These are phyloP conservation scores for Globisporangium splendens DNA, from an alignment of 352 stramenopile species.

Conservation along the genomic window DNA sequence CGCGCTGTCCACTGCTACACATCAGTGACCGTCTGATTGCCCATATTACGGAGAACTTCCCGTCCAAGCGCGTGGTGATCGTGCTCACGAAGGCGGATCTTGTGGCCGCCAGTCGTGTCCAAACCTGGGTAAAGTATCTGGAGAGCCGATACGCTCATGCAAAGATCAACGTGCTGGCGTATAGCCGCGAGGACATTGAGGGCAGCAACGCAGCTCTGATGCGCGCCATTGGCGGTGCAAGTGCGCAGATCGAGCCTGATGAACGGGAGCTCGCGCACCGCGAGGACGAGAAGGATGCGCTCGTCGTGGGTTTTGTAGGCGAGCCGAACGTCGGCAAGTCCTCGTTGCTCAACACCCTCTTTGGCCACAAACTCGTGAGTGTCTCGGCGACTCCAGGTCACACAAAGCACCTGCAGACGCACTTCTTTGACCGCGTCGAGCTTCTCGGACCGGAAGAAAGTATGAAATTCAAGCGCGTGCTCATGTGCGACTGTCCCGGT, in stretches of 20 bases:
- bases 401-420: constrained; percentile 82
- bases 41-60: constrained; percentile 36
- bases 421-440: constrained; percentile 63
- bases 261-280: constrained; percentile 92
- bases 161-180: constrained; percentile 78
- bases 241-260: constrained; percentile 26
- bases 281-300: constrained; percentile 44
- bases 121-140: constrained; percentile 93
- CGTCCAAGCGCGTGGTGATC: constrained; percentile 92
- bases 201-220: constrained; percentile 44
- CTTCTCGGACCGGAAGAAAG: constrained; percentile 31
- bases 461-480: constrained; percentile 32
- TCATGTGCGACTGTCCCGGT: constrained; percentile 77
- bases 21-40: constrained; percentile 62
- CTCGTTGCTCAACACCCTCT: constrained; percentile 91
- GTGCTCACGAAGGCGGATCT: constrained; percentile 99
- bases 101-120: constrained; percentile 76
- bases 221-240: constrained; percentile 36
- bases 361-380: constrained; percentile 74
- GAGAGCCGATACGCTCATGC: constrained; percentile 68
- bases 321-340: constrained; percentile 97
- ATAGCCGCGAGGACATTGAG: constrained; percentile 63
- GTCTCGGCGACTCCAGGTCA: constrained; percentile 75
- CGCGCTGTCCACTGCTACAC: constrained; percentile 66
- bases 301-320: constrained; percentile 95